Evolutionary conservation across 2,329 filamentous ascomycete genomes (phyloP).

Genomic region (Beauveria sp.): DNA sequence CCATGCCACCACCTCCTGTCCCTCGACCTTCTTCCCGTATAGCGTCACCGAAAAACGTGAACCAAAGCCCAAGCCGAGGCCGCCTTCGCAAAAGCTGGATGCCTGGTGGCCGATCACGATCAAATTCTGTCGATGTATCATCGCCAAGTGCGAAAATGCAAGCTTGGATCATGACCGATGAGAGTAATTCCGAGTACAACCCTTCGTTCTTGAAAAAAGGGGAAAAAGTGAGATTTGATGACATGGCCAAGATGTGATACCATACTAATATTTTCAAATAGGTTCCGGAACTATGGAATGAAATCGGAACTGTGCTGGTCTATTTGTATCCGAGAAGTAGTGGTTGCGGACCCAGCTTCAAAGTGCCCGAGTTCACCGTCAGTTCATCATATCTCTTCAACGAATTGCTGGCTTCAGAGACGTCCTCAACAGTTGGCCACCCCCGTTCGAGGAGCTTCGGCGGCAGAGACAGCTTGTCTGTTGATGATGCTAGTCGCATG

Average conservation of each 20-base stretch:
- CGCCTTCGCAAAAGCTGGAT: conserved; percentile 47
- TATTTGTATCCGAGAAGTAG: conserved; percentile 47
- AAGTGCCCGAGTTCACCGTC: conserved; percentile 46
- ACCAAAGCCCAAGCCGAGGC: conserved; percentile 37
- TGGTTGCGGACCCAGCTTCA: conserved; percentile 51
- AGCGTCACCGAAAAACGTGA: conserved; percentile 22
- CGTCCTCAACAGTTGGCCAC: conserved; percentile 22
- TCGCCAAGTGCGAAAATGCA: conserved; percentile 17
- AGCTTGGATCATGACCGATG: conserved; percentile 50
- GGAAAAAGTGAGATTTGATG: conserved; percentile 39
- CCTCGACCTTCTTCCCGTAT: not conserved
- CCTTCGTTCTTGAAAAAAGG: conserved; percentile 41
- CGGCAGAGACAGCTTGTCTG: conserved; percentile 39
- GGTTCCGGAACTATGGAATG: conserved; percentile 61
- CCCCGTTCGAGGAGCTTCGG: conserved; percentile 37
- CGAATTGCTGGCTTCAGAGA: conserved; percentile 42
- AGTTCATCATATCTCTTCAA: conserved; percentile 47
- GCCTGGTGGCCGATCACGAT: conserved; percentile 42
- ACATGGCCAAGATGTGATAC: conserved; percentile 8
- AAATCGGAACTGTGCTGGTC: conserved; percentile 48
- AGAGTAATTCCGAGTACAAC: conserved; percentile 48
- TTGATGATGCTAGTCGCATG: conserved; percentile 39
- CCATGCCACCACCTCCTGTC: conserved; percentile 6
- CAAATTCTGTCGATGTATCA: conserved; percentile 35
- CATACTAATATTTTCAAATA: conserved; percentile 21